Evolutionary conservation across 148 eudicot species (phyloP).

Genomic region (Fagopyrum homotropicum): DNA sequence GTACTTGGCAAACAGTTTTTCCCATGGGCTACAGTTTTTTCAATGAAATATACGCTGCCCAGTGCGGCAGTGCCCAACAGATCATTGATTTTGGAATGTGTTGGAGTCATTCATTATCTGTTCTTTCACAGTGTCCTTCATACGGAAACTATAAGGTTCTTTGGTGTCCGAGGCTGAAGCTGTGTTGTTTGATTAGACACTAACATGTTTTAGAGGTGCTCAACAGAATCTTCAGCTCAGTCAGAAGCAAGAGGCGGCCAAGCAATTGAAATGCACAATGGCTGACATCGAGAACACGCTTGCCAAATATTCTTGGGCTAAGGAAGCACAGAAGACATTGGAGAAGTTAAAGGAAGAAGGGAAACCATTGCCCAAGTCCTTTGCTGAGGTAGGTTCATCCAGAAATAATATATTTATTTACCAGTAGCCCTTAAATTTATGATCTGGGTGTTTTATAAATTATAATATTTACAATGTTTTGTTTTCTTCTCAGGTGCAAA

Average conservation of each 20-base stretch:
- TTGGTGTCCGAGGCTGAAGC: neutral
- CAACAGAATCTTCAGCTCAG: slow-evolving; percentile 58
- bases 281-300: slow-evolving; percentile 52
- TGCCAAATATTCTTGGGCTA: slow-evolving; percentile 78
- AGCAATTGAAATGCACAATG: slow-evolving; percentile 68
- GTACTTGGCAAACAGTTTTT: too few relatives aligned
- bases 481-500: slow-evolving; percentile 44
- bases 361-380: slow-evolving; percentile 67
- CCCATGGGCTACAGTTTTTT: too few relatives aligned
- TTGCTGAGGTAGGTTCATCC: slow-evolving; percentile 56
- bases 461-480: neutral
- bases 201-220: neutral
- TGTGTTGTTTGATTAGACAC: neutral
- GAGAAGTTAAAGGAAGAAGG: slow-evolving; percentile 80
- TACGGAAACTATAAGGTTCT: neutral
- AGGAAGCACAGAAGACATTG: slow-evolving; percentile 66
- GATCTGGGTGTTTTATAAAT: neutral
- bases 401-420: neutral
- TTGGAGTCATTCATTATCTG: neutral
- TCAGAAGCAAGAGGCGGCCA: slow-evolving; percentile 85
- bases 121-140: neutral
- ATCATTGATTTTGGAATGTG: neutral
- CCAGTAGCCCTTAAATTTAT: neutral
- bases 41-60: too few relatives aligned
- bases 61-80: too few relatives aligned